Base-by-base conservation (phyloP, 2,329 filamentous ascomycete genomes). In the Botryosphaeria dothidea region DNA sequence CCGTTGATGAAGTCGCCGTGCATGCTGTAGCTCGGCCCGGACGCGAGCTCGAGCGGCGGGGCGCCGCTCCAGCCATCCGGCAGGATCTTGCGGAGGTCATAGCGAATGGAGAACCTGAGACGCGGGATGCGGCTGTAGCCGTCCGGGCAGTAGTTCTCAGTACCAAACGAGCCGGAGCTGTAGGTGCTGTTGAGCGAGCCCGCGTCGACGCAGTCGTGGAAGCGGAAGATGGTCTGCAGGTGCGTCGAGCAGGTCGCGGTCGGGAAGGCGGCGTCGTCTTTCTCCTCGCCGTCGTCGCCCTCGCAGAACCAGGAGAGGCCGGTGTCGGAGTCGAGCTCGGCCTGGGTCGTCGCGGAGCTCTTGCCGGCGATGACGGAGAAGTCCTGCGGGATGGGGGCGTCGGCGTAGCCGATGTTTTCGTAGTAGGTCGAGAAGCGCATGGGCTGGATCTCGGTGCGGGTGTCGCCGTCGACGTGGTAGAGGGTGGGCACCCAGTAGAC, bases 1-100 rank as follows among this genome's bases (percentile, higher is more conserved):
- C 66, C 81, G 43, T 82, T 82, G 70, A 83, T 81, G 60, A 83
- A 83, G 68, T 83, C 81, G 3, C 81, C 80, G 67, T 83, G 81
- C 3, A 72, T 74, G 74, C 78, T 80, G 69, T 74, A 82, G 0
- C 77, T 76, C n/a, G 70, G 68, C 0, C 79, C 79, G 64, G 76
- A 81, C 0, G 81, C 74, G 0, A 82, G 75, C 72, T 81, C 77
- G 23, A 83, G 68, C 0, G 81, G 82, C 0, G 81, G 76, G 0
- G 71, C 72, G 46, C 81, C 81, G 38, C 66, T 74, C 81, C 81
- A 83, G 21, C 81, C 81, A 48, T 78, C 72, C 3, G 81, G 79
- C 3, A 83, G 69, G 0, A 71, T 72, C 51, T 77, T 78, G 64
- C 80, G 77, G 5, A 81, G 70, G 64, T 83, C 81, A 69, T 82